These are phyloP conservation scores for Coriaria nepalensis DNA, from an alignment of 306 rosid species.

Conservation along the genomic window DNA sequence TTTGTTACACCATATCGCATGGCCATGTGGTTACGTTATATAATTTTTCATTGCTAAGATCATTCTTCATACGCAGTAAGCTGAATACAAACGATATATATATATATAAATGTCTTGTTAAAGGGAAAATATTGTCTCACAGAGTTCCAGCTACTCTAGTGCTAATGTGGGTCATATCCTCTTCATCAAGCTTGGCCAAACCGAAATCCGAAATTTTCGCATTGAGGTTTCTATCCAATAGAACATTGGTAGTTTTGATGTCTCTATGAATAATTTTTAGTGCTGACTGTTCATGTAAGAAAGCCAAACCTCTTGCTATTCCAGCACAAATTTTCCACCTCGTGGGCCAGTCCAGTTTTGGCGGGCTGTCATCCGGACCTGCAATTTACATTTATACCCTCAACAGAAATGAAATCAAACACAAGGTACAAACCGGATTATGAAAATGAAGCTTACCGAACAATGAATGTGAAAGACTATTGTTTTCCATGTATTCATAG, in stretches of 20 bases:
- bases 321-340: slow-evolving; percentile 58
- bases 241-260: slow-evolving; percentile 68
- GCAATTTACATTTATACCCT: slow-evolving; percentile 4
- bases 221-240: slow-evolving; percentile 43
- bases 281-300: slow-evolving; percentile 58
- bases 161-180: slow-evolving; percentile 56
- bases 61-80: no score
- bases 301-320: slow-evolving; percentile 66
- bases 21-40: no score
- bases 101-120: no score
- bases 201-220: slow-evolving; percentile 79
- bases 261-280: slow-evolving; percentile 65
- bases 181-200: slow-evolving; percentile 57
- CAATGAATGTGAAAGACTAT: slow-evolving; percentile 52
- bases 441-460: slow-evolving; percentile 38
- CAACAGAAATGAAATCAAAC: neutral
- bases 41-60: no score
- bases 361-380: slow-evolving; percentile 23
- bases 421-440: neutral
- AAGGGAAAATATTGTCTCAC: slow-evolving; percentile 28
- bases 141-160: slow-evolving; percentile 71
- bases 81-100: no score
- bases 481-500: slow-evolving; percentile 68
- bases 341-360: slow-evolving; percentile 42
- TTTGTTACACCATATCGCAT: no score